phyloP scores from a whole-genome alignment of 148 eudicot species.

The Bassia scoparia region DNA sequence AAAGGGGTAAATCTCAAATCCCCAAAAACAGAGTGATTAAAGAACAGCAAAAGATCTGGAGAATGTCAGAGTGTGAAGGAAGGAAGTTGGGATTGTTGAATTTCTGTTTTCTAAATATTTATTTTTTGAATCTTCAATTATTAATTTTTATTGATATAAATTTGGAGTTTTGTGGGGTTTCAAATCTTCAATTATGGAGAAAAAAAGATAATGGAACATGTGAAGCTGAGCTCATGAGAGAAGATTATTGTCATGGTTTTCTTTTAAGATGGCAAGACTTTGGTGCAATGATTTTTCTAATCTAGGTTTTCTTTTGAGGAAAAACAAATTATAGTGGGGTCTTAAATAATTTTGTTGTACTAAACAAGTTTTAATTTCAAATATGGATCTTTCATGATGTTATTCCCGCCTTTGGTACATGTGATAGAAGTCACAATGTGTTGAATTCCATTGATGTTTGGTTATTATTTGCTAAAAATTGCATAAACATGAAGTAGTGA shows the following conservation, averaged over 20 bases:
- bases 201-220: slow-evolving; percentile 23
- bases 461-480: slow-evolving; percentile 3
- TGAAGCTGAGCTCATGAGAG: slow-evolving; percentile 24
- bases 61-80: slow-evolving; percentile 31
- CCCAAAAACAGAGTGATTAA: slow-evolving; percentile 1
- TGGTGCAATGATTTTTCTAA: slow-evolving; percentile 1
- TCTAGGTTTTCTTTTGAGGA: background rate
- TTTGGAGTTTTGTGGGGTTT: slow-evolving; percentile 24
- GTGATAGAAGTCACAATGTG: background rate
- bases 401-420: slow-evolving; percentile 35
- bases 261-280: slow-evolving; percentile 17
- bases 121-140: background rate
- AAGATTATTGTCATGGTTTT: slow-evolving; percentile 14
- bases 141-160: background rate
- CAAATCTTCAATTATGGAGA: background rate
- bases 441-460: background rate
- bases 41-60: slow-evolving; percentile 22
- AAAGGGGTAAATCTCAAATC: slow-evolving; percentile 7
- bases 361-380: slow-evolving; percentile 1
- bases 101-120: background rate
- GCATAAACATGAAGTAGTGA: background rate
- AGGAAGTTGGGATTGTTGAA: slow-evolving; percentile 6
- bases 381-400: slow-evolving; percentile 18
- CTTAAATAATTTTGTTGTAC: background rate
- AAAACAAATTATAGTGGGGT: slow-evolving; percentile 2